Evolutionary conservation across 208 protist species (phyloP).

Genomic region (Plasmodiophora brassicae): DNA sequence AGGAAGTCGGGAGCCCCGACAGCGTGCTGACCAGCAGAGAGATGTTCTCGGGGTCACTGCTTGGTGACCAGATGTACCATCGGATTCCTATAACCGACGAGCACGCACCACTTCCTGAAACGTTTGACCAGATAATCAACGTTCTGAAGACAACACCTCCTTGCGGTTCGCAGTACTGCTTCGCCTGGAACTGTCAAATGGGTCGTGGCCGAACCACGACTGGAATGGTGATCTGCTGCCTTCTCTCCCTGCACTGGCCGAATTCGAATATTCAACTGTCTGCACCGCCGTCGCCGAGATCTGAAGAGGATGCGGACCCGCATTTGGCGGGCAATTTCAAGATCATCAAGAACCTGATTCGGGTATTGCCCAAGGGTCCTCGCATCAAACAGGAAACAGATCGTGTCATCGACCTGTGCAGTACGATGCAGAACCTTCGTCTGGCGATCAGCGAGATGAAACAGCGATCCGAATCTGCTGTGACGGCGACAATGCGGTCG

Average conservation of each 20-base stretch:
- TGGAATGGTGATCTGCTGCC: neutral
- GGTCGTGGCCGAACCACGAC: neutral
- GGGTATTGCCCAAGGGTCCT: neutral
- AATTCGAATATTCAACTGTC: neutral
- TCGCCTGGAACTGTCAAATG: constrained; percentile 21
- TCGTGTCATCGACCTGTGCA: constrained; percentile 25
- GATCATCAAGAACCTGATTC: neutral
- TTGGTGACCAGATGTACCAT: constrained; percentile 31
- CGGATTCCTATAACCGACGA: constrained; percentile 2
- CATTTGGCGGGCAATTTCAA: neutral
- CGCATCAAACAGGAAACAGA: neutral
- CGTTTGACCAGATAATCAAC: neutral
- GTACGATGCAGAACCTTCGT: constrained; percentile 5
- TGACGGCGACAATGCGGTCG: neutral
- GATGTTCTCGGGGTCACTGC: constrained; percentile 21
- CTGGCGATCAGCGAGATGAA: neutral
- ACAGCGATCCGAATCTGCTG: constrained; percentile 15
- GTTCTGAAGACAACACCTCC: neutral
- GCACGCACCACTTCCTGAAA: constrained; percentile 12
- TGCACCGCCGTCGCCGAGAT: neutral
- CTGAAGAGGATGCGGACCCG: neutral
- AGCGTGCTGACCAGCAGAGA: neutral
- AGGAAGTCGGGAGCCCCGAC: neutral
- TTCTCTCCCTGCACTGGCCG: neutral
- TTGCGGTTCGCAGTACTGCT: neutral